Conservation (phyloP, 2,329 filamentous ascomycete species). For the Helotiales sp. region DNA sequence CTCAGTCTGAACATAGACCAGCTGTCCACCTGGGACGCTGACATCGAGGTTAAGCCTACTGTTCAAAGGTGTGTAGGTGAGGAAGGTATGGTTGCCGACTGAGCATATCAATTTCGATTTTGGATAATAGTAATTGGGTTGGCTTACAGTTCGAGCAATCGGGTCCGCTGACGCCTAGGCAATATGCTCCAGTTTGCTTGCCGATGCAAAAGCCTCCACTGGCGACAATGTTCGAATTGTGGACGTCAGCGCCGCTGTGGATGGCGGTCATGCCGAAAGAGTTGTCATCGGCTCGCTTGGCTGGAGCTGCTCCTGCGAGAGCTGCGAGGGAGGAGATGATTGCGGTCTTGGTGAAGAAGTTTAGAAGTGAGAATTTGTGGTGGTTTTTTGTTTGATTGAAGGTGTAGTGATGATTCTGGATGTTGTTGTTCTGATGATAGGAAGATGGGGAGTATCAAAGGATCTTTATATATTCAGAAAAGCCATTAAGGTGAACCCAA, state of each 20-base stretch:
- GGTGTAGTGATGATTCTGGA: neutral
- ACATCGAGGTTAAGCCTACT: slow-evolving; percentile 5
- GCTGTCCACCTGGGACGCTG: slow-evolving; percentile 18
- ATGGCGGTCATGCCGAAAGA: slow-evolving; percentile 1
- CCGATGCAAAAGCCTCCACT: slow-evolving; percentile 22
- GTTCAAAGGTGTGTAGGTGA: slow-evolving; percentile 1
- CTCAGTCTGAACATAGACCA: slow-evolving; percentile 36
- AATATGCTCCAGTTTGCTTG: slow-evolving; percentile 17
- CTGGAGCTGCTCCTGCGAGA: slow-evolving; percentile 17
- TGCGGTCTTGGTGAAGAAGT: slow-evolving; percentile 17
- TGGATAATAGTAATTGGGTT: neutral
- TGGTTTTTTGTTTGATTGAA: neutral
- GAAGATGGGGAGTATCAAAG: neutral
- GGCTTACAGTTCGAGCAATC: slow-evolving; percentile 13
- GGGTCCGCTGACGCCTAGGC: slow-evolving; percentile 3
- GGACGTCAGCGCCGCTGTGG: slow-evolving; percentile 4
- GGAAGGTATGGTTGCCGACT: slow-evolving; percentile 13
- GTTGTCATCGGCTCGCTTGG: neutral
- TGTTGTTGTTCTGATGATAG: neutral
- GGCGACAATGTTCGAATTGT: slow-evolving; percentile 9
- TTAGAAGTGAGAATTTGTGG: neutral
- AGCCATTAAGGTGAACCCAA: neutral
- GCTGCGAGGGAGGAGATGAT: slow-evolving; percentile 16
- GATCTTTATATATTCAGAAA: neutral
- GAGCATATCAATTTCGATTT: neutral